These are phyloP conservation scores for Kodamaea ohmeri DNA, from an alignment of 1,139 yeast species.

Conservation along the genomic window DNA sequence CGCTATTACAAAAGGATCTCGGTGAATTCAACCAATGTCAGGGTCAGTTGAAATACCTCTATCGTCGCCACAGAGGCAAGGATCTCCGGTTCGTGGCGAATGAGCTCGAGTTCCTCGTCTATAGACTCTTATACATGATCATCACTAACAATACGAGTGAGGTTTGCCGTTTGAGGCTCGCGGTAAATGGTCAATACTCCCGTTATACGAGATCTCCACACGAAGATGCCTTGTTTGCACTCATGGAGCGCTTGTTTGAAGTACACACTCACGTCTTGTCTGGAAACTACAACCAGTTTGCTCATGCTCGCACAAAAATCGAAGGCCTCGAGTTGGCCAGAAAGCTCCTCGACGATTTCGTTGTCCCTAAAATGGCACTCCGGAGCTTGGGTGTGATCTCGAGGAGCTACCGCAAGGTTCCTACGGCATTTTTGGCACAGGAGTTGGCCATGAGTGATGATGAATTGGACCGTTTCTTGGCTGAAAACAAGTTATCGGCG, in stretches of 20 bases:
- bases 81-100: constrained; percentile 17
- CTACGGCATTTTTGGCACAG: constrained; percentile 41
- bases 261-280: constrained; percentile 17
- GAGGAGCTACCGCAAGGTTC: constrained; percentile 57
- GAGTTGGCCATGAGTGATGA: constrained; percentile 46
- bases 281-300: constrained; percentile 55
- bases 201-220: constrained; percentile 6
- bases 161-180: constrained; percentile 36
- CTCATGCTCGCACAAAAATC: constrained; percentile 25
- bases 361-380: constrained; percentile 55
- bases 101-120: constrained; percentile 66
- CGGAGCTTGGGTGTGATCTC: constrained; percentile 58
- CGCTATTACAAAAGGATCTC: constrained; percentile 75
- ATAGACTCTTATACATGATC: constrained; percentile 72
- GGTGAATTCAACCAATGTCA: constrained; percentile 97
- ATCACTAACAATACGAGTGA: constrained; percentile 68
- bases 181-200: constrained; percentile 13
- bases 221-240: constrained; percentile 14
- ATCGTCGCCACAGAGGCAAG: constrained; percentile 29
- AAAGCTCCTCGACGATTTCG: constrained; percentile 38
- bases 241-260: constrained; percentile 13
- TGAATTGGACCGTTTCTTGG: constrained; percentile 37
- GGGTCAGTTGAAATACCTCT: constrained; percentile 68
- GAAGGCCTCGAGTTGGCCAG: constrained; percentile 23
- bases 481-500: constrained; percentile 35